Evolutionary conservation across 192 early-diverging fungal genomes (phyloP).

Genomic region (Linnemannia exigua): DNA sequence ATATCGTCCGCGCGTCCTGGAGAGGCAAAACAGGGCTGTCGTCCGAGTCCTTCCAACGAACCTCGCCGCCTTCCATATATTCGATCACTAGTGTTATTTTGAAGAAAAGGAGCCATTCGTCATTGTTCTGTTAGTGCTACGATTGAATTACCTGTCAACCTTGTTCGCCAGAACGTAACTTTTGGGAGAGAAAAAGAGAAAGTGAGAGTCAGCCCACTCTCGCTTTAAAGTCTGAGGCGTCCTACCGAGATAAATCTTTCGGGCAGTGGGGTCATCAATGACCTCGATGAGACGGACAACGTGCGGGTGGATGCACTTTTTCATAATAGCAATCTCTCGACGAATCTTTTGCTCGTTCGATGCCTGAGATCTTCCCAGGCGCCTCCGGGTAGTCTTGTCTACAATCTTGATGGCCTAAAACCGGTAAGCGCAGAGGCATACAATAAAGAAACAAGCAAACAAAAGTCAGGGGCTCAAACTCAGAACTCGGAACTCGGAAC

Average conservation of each 20-base stretch:
- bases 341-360: constrained; percentile 88
- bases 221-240: neutral
- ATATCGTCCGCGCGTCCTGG: constrained; percentile 79
- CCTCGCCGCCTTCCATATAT: constrained; percentile 93
- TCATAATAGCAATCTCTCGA: constrained; percentile 95
- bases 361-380: constrained; percentile 53
- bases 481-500: constrained; percentile 67
- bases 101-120: neutral
- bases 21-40: constrained; percentile 74
- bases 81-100: constrained; percentile 74
- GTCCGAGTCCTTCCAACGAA: constrained; percentile 84
- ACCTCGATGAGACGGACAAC: constrained; percentile 93
- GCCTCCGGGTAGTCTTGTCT: constrained; percentile 57
- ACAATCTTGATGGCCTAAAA: constrained; percentile 63
- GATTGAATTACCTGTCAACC: neutral
- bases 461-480: constrained; percentile 59
- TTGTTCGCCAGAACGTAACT: neutral
- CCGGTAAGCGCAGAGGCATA: neutral
- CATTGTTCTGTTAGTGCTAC: neutral
- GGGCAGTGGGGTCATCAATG: constrained; percentile 92
- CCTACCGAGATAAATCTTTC: constrained; percentile 93
- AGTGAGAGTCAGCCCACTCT: neutral
- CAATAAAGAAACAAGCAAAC: constrained; percentile 6
- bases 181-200: no score
- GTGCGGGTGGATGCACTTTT: constrained; percentile 94